Percentiles rank a stretch among this genome's conserved stretches.
phyloP scores from a whole-genome alignment of 1,284 basidiomycete genomes.

The Cutaneotrichosporon daszewskae region DNA sequence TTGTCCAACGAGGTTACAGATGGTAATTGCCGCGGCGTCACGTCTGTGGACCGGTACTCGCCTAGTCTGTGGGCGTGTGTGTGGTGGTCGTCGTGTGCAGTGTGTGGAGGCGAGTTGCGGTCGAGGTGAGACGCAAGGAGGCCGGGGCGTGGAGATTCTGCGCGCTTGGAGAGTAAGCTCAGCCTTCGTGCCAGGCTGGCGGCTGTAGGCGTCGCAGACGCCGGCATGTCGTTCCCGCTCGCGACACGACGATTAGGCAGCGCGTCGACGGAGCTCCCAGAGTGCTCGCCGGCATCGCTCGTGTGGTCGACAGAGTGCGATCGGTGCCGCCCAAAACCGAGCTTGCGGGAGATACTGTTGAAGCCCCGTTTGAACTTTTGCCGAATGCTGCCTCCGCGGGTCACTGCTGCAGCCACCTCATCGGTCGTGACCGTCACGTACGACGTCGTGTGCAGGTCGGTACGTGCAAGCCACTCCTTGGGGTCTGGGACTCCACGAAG shows the following conservation, averaged over 20 bases:
- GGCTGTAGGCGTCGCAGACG: too few relatives aligned
- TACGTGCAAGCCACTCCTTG: slow-evolving; percentile 70
- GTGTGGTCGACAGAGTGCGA: slow-evolving; percentile 34
- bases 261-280: slow-evolving; percentile 1
- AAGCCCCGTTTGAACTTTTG: slow-evolving; percentile 39
- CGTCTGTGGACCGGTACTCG: too few relatives aligned
- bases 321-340: slow-evolving; percentile 26
- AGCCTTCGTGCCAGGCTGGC: slow-evolving; percentile 9
- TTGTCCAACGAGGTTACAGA: slow-evolving; percentile 16
- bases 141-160: slow-evolving; percentile 14
- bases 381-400: slow-evolving; percentile 33
- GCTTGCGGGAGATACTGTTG: slow-evolving; percentile 31
- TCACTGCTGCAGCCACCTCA: slow-evolving; percentile 72
- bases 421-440: slow-evolving; percentile 67
- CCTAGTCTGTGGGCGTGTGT: slow-evolving; percentile 11
- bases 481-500: slow-evolving; percentile 66
- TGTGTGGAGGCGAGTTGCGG: not conserved
- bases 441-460: slow-evolving; percentile 58
- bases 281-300: slow-evolving; percentile 13
- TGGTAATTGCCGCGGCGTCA: slow-evolving; percentile 12
- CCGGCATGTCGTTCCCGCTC: slow-evolving; percentile 10
- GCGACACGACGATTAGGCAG: slow-evolving; percentile 8
- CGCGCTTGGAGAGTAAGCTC: slow-evolving; percentile 4
- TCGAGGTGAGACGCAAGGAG: slow-evolving; percentile 6
- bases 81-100: not conserved